Conservation (phyloP, 2,329 filamentous ascomycete genomes). For the Aureobasidium sp. region DNA sequence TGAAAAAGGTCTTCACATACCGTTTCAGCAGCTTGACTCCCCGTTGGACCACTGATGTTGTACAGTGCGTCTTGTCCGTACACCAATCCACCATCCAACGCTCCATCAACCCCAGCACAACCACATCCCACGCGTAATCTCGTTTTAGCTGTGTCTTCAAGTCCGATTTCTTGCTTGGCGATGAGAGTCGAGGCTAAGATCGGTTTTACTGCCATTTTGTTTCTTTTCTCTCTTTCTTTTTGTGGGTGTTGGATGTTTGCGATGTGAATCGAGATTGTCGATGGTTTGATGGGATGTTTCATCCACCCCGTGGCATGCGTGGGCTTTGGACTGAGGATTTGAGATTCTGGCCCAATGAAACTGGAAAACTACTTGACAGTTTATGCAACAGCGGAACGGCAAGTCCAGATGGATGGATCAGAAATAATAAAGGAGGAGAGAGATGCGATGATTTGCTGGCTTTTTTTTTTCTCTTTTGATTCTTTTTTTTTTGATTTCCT, state of each 20-base stretch:
- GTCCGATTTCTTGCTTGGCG: neutral
- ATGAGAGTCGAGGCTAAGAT: neutral
- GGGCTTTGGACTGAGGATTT: neutral
- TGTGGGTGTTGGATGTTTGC: neutral
- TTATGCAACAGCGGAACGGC: too few species aligned
- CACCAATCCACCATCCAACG: conserved; percentile 33
- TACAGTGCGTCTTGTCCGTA: conserved; percentile 29
- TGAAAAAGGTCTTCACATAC: too few species aligned
- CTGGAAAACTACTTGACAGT: too few species aligned
- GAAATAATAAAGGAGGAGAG: too few species aligned
- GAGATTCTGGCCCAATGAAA: neutral
- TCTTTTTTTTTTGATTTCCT: neutral
- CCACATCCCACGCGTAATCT: conserved; percentile 23
- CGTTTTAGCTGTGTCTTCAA: neutral
- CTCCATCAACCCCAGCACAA: conserved; percentile 30
- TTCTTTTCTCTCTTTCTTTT: neutral
- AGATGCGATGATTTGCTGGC: neutral
- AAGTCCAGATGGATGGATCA: too few species aligned
- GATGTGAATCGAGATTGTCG: too few species aligned
- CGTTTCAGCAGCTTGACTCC: conserved; percentile 21
- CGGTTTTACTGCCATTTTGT: neutral
- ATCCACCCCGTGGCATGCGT: too few species aligned
- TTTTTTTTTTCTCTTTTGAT: too few species aligned
- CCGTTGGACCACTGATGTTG: conserved; percentile 31
- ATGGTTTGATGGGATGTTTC: too few species aligned